Conservation (phyloP, 495 filamentous ascomycete genomes). For the Corynascus novoguineensis region DNA sequence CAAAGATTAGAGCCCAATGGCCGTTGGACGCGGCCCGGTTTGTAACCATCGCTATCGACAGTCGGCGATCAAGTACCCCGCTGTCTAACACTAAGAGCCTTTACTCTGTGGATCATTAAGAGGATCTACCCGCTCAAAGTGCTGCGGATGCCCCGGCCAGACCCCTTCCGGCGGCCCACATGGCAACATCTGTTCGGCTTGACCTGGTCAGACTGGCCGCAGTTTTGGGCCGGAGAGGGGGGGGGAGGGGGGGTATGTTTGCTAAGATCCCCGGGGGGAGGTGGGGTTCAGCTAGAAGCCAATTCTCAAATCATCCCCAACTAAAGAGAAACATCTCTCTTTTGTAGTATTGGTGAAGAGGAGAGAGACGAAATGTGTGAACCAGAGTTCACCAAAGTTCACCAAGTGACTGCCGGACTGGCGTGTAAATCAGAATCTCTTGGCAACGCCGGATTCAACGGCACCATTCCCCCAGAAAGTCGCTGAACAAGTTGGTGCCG, state of each 20-base stretch:
- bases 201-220: slow-evolving; percentile 25
- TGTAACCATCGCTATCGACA: slow-evolving; percentile 6
- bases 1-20: slow-evolving; percentile 21
- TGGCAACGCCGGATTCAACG: background rate
- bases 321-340: slow-evolving; percentile 20
- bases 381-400: background rate
- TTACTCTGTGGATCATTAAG: slow-evolving; percentile 11
- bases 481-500: background rate
- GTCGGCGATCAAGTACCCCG: slow-evolving; percentile 7
- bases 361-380: background rate
- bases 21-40: background rate
- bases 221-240: slow-evolving; percentile 16
- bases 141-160: slow-evolving; percentile 20
- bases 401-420: background rate
- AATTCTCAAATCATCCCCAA: too few species aligned
- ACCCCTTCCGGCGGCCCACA: slow-evolving; percentile 29
- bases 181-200: slow-evolving; percentile 29
- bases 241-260: slow-evolving; percentile 7
- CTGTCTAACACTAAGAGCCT: slow-evolving; percentile 9
- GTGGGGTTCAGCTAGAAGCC: too few species aligned
- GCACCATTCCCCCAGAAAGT: background rate
- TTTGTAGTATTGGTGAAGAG: background rate
- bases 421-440: slow-evolving; percentile 4
- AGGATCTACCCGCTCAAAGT: slow-evolving; percentile 26
- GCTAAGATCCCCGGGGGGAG: background rate